Evolutionary conservation across 78 protist genomes (phyloP), one percentile per base, ranked within the genome.

Genomic region (Planoprotostelium fungivorum): DNA sequence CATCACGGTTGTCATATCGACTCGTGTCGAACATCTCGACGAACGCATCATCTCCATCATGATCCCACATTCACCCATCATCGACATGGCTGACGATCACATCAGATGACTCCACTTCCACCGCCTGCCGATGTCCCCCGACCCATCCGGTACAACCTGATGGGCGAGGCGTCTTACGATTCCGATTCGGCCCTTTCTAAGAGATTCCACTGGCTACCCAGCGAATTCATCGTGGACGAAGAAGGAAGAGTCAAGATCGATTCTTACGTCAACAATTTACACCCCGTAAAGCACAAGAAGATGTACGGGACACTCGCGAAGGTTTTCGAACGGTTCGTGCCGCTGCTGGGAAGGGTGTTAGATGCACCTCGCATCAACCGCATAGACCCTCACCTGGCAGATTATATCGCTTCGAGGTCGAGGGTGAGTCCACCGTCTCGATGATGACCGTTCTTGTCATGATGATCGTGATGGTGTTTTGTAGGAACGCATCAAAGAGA

Each of bases 241-340:
- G 92, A 91, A 9, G 94, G 93, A 84, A 28, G 34, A 5, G 94
- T 92, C 35, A 88, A 29, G 38, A 73, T 92, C n/a, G 92, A 89
- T 10, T 84, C 89, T 1, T 92, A 92, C 92, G 90, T 92, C 34
- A 92, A 92, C 86, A 92, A 92, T 84, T 87, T 92, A 29, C 91
- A 92, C 34, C 94, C 94, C 28, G 31, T n/a, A 35, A 25, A 89
- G 38, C 91, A 89, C 89, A 37, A 38, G 35, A 39, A n/a, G 1
- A 34, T 92, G 35, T 92, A 92, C 92, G 16, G 29, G 0, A 36
- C 84, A 29, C n/a, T 92, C 84, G 94, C 31, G 37, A 28, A 31
- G 39, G 83, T 92, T 9, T 63, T 92, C 34, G 89, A 63, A 0
- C 1, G 25, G n/a, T 92, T 92, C 90, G 85, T 92, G 29, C 94